A percentile compares a stretch with the other conserved stretches of the same genome.
Conservation (phyloP, 495 filamentous ascomycete species). For the Mytilinidion resinicola region DNA sequence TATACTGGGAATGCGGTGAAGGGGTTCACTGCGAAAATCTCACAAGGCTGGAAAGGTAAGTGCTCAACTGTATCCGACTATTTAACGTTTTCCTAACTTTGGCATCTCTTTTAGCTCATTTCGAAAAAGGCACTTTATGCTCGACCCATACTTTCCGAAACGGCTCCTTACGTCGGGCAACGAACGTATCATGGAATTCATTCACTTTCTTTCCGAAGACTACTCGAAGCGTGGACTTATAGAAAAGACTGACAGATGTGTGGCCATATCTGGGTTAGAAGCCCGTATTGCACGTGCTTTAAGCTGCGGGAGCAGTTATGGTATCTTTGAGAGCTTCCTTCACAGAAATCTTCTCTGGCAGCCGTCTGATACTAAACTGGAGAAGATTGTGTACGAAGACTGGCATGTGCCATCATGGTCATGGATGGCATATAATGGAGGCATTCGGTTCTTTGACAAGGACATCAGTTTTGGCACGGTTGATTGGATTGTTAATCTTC, state of each 20-base stretch:
- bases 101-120: neutral
- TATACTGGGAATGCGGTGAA: neutral
- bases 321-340: conserved; percentile 7
- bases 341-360: conserved; percentile 13
- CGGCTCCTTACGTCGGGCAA: conserved; percentile 3
- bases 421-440: conserved; percentile 6
- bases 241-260: conserved; percentile 5
- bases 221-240: conserved; percentile 6
- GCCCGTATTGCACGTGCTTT: conserved; percentile 4
- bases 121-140: conserved; percentile 2
- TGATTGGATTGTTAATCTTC: neutral
- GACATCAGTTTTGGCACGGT: neutral
- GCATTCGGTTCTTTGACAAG: conserved; percentile 3
- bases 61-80: neutral
- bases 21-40: neutral
- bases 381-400: conserved; percentile 4
- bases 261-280: conserved; percentile 14
- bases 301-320: conserved; percentile 7
- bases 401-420: conserved; percentile 1
- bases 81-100: neutral
- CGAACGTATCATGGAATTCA: conserved; percentile 12
- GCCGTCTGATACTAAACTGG: neutral
- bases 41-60: neutral
- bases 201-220: conserved; percentile 10
- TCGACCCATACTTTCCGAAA: conserved; percentile 8